A percentile compares a stretch with the other conserved stretches of the same genome.
These are phyloP conservation scores for Clarireedia hainanense DNA, from an alignment of 2,329 filamentous ascomycete species.

Conservation along the genomic window DNA sequence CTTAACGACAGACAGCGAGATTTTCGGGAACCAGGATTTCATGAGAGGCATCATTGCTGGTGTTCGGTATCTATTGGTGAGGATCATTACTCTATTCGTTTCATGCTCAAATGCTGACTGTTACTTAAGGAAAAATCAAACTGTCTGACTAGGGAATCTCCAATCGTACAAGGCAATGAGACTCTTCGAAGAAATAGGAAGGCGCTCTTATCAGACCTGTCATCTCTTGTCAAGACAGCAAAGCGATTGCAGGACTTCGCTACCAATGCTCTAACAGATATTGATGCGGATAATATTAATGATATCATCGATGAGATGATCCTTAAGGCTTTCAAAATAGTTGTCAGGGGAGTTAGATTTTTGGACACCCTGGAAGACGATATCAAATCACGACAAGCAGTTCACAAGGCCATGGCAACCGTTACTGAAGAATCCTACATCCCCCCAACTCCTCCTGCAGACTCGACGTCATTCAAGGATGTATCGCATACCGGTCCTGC, in stretches of 20 bases:
- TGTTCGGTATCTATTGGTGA: constrained; percentile 79
- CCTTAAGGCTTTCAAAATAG: constrained; percentile 85
- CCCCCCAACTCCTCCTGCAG: constrained; percentile 56
- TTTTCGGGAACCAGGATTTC: constrained; percentile 87
- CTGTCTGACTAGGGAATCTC: constrained; percentile 76
- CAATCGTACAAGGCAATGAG: constrained; percentile 67
- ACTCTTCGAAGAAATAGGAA: constrained; percentile 74
- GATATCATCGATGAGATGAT: constrained; percentile 88
- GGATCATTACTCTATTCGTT: constrained; percentile 30
- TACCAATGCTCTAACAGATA: constrained; percentile 31
- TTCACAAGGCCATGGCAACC: constrained; percentile 53
- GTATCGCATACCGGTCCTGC: constrained; percentile 37
- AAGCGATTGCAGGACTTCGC: constrained; percentile 74
- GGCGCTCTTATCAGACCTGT: constrained; percentile 80
- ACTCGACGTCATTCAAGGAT: constrained; percentile 40
- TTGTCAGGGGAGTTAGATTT: constrained; percentile 85
- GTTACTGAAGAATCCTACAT: constrained; percentile 50
- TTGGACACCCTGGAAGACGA: constrained; percentile 75
- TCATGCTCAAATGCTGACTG: constrained; percentile 2
- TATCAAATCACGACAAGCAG: constrained; percentile 38
- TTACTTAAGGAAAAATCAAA: constrained; percentile 75
- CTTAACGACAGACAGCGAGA: constrained; percentile 63
- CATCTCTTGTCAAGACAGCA: constrained; percentile 78
- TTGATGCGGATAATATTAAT: constrained; percentile 52
- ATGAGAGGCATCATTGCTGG: constrained; percentile 92